Evolutionary conservation across 2,329 filamentous ascomycete genomes (phyloP), one percentile per base, ranked within the genome.

Genomic region (Paecilomyces sp.): DNA sequence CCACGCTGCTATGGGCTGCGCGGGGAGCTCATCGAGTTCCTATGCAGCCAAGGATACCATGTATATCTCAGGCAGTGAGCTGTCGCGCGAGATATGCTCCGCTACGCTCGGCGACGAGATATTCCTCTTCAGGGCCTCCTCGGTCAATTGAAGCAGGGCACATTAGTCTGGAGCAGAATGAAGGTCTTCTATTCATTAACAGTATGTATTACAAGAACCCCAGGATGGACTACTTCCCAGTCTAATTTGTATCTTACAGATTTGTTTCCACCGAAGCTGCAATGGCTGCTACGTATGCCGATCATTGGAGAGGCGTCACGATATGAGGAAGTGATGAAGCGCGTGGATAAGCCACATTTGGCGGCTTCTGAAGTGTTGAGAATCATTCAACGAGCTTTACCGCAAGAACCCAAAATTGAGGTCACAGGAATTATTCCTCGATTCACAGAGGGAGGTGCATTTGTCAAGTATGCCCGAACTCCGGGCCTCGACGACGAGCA

Each of bases 371-470:
- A 88, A 60, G 84, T 86, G 0, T 69, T 78, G 28, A 75, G 76
- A 33, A 79, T 88, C 18, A 76, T 86, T 13, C 74, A 83, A 54
- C 82, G 82, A 58, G 88, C 87, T 0, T 84, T 91, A 25, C 89
- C 88, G 0, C 72, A 79, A 3, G 81, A 81, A 9, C 68, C 88
- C 1, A 79, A 84, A 1, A 78, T 96, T 55, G 86, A 88, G 60
- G 85, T 96, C 54, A 90, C 87, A 2, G 88, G 96, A 68, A 88
- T 97, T 15, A 74, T 97, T 18, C 92, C 92, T 0, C 84, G 92
- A 2, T 80, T 95, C 30, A 92, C 95, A 68, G 94, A 99, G 70
- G 94, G 94, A 15, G 94, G 94, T 12, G 91, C 91, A 0, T 97
- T 95, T 72, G 87, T 97, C 72, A 97, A 95, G 73, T 92, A 95